Base-by-base conservation (phyloP, 2,329 filamentous ascomycete genomes). In the Aureobasidium melanogenum region DNA sequence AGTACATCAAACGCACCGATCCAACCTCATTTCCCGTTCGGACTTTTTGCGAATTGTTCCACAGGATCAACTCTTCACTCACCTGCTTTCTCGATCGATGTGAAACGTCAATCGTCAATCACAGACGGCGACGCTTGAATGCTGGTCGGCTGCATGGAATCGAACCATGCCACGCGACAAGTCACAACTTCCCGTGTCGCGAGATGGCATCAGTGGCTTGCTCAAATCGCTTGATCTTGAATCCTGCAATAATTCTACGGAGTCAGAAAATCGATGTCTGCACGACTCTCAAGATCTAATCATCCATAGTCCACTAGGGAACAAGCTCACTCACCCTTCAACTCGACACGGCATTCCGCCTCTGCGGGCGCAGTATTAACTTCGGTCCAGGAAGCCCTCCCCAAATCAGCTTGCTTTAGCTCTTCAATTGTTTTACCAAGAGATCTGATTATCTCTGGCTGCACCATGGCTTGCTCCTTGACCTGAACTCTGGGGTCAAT, bases 141-240 rank as follows among this genome's bases (percentile, higher is more conserved):
- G 43, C 32, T 58, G 32, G 24, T 7, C 30, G 32, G 30, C 55
- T 58, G 55, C 55, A 48, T 58, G 55, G 48, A 59, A 59, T 50
- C n/a, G 46, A 51, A 50, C 44, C 56, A 58, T 59, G 43, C 56
- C 56, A 59, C 56, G 56, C 56, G 56, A 59, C 32, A 50, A 41
- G 56, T 48, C 46, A 48, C 32, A 30, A 24, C 44, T 50, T 50
- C 56, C 55, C 55, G 43, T 38, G 55, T 58, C 55, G 55, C 43
- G 22, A 48, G 30, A 47, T 59, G 46, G 44, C 56, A 59, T 59
- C 56, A 50, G 56, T 50, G 56, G 56, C 56, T 59, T 59, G 56
- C 44, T 7, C 30, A 24, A 48, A 38, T 39, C 19, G 43, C 43
- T 44, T 58, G n/a, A 38, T 28, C 15, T 39, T 15, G 32, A 28